Evolutionary conservation across 2,329 filamentous ascomycete species (phyloP).

Genomic region (Phialophora verrucosa): DNA sequence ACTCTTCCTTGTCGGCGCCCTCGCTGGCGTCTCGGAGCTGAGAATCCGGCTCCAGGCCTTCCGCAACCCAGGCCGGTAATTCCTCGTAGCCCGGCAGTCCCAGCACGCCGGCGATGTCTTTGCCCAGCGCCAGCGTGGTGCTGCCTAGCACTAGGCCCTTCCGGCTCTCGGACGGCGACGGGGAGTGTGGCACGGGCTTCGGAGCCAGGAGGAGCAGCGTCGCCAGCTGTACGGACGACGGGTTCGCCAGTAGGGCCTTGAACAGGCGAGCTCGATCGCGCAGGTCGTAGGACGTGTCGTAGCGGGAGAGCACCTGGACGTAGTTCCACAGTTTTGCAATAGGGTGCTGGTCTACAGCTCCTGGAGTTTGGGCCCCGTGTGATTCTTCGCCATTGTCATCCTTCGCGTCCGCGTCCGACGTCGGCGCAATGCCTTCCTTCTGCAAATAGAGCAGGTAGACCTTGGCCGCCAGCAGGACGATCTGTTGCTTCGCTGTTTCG

Average conservation of each 20-base stretch:
- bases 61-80: slow-evolving; percentile 82
- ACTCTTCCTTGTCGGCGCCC: slow-evolving; percentile 38
- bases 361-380: neutral
- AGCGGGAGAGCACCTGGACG: slow-evolving; percentile 80
- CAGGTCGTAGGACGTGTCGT: slow-evolving; percentile 93
- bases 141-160: slow-evolving; percentile 81
- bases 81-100: slow-evolving; percentile 78
- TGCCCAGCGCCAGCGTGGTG: slow-evolving; percentile 81
- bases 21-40: slow-evolving; percentile 68
- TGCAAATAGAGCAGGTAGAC: slow-evolving; percentile 87
- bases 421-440: slow-evolving; percentile 36
- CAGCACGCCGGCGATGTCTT: slow-evolving; percentile 69
- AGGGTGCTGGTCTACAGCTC: slow-evolving; percentile 58
- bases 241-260: slow-evolving; percentile 78
- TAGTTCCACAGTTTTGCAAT: slow-evolving; percentile 84
- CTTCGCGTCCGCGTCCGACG: neutral
- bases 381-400: neutral
- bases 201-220: slow-evolving; percentile 89
- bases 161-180: slow-evolving; percentile 83
- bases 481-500: slow-evolving; percentile 86
- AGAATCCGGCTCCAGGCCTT: slow-evolving; percentile 79
- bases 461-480: slow-evolving; percentile 91
- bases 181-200: slow-evolving; percentile 89
- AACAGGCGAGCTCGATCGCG: slow-evolving; percentile 90
- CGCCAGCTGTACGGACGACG: slow-evolving; percentile 78